These are phyloP conservation scores for Monosporascus ibericus DNA, from an alignment of 2,329 filamentous ascomycete species.

Conservation along the genomic window DNA sequence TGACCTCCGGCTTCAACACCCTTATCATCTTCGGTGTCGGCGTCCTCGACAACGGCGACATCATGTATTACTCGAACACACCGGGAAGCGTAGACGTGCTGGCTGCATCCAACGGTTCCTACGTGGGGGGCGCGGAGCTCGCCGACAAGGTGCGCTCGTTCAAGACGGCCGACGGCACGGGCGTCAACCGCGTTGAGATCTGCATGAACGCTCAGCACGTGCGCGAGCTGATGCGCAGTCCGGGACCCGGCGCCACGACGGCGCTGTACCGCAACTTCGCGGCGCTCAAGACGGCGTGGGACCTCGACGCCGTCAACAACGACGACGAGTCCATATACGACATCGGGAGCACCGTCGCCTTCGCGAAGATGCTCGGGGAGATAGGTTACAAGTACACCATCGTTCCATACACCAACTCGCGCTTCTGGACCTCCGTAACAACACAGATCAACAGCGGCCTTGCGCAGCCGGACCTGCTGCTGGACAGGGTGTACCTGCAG, in stretches of 20 bases:
- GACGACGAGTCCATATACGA: conserved; percentile 40
- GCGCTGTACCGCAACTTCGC: conserved; percentile 33
- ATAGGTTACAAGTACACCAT: conserved; percentile 37
- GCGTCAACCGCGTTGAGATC: conserved; percentile 34
- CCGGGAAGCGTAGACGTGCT: conserved; percentile 29
- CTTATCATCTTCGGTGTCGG: conserved; percentile 39
- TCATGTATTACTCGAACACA: conserved; percentile 40
- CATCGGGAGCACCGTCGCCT: conserved; percentile 33
- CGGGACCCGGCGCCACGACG: conserved; percentile 27
- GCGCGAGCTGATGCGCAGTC: conserved; percentile 28
- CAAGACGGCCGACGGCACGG: conserved; percentile 27
- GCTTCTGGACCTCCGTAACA: conserved; percentile 30
- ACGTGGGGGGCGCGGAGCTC: conserved; percentile 42
- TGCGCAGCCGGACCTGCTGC: conserved; percentile 18
- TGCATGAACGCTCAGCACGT: conserved; percentile 38
- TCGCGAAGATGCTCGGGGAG: conserved; percentile 34
- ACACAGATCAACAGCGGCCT: conserved; percentile 24
- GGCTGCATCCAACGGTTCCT: conserved; percentile 33
- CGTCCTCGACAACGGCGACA: conserved; percentile 34
- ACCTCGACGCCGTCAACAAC: conserved; percentile 39
- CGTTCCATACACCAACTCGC: conserved; percentile 34
- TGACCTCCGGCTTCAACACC: conserved; percentile 35
- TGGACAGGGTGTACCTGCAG: conserved; percentile 36
- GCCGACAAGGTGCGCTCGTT: conserved; percentile 38
- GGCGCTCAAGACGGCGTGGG: conserved; percentile 34